Evolutionary conservation across 148 eudicot species (phyloP), one percentile per base, ranked within the genome.

Genomic region (Pharnaceum exiguum): DNA sequence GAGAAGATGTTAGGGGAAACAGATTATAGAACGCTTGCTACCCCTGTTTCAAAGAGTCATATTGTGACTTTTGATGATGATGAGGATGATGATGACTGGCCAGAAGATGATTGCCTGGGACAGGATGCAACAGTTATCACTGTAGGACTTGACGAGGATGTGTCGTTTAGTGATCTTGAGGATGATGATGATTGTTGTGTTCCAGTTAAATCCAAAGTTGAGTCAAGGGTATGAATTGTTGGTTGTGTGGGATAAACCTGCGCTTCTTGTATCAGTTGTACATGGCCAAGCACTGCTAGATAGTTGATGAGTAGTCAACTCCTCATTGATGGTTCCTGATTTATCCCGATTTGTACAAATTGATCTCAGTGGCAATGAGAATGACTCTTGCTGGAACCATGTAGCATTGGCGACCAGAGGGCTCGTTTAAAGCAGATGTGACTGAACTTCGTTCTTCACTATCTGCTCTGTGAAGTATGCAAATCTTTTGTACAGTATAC

Each of bases 111-210:
- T 49, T 64, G 75, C 45, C 80, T 71, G 25, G 84, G 83, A 59
- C 76, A 74, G 37, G 63, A 52, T 19, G 71, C 61, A 27, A 44
- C 69, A 25, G 57, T 75, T 32, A 68, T 69, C 15, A 13, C 60
- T 29, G 35, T 70, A 5, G 84, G 82, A 32, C 71, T 80, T 23
- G 87, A 75, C 21, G 97, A 90, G 39, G 97, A 86, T 38, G 77
- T 90, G 27, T 86, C 95, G 18, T 90, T 90, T 65, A 90, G 95
- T 71, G 97, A 90, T 78, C 88, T 90, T 33, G 97, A 90, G 67
- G 97, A 84, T 26, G 88, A 90, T 26, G 88, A 90, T 62, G 97
- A 90, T 69, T 79, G 78, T 56, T 76, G 74, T 42, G 55, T 78
- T 70, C 90, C 86, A 35, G 38, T 68, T 23, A 76, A 75, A 80